Evolutionary conservation across 257 asterid species (phyloP).

Genomic region (Avicennia marina): DNA sequence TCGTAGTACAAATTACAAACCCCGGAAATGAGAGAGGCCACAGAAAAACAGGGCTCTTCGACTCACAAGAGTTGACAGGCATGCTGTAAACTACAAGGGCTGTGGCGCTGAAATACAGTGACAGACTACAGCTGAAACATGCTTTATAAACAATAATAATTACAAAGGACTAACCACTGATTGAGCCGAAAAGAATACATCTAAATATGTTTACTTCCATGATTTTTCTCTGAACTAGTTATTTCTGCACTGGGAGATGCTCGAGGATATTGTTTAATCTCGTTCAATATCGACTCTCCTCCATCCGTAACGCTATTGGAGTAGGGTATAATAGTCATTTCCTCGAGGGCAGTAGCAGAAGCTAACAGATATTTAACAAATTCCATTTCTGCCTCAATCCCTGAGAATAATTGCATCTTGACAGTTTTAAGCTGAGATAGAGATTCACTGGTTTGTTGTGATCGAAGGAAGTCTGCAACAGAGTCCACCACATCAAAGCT

Average conservation of each 20-base stretch:
- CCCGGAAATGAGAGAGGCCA: conserved; percentile 8
- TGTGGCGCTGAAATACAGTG: neutral
- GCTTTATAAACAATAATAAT: neutral
- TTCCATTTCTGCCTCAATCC: conserved; percentile 56
- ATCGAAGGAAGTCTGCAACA: conserved; percentile 42
- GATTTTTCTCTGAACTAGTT: conserved; percentile 26
- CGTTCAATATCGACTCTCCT: conserved; percentile 43
- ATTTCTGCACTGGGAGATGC: conserved; percentile 45
- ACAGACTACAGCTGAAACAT: neutral
- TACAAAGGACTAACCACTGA: conserved; percentile 6
- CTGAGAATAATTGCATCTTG: conserved; percentile 43
- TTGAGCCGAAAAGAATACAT: neutral
- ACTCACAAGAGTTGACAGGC: neutral
- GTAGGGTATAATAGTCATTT: conserved; percentile 40
- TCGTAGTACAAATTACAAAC: neutral
- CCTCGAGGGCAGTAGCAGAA: conserved; percentile 47
- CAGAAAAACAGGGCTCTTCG: neutral
- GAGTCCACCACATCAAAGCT: conserved; percentile 42
- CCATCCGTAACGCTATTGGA: conserved; percentile 26
- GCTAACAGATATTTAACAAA: conserved; percentile 48
- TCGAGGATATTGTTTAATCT: conserved; percentile 38
- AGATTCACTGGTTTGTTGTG: conserved; percentile 32
- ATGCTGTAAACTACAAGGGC: neutral
- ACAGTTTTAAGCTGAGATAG: conserved; percentile 42
- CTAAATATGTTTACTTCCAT: conserved; percentile 13